Base-by-base conservation (phyloP, 1,284 basidiomycete species). In the Cutaneotrichosporon mucoides region DNA sequence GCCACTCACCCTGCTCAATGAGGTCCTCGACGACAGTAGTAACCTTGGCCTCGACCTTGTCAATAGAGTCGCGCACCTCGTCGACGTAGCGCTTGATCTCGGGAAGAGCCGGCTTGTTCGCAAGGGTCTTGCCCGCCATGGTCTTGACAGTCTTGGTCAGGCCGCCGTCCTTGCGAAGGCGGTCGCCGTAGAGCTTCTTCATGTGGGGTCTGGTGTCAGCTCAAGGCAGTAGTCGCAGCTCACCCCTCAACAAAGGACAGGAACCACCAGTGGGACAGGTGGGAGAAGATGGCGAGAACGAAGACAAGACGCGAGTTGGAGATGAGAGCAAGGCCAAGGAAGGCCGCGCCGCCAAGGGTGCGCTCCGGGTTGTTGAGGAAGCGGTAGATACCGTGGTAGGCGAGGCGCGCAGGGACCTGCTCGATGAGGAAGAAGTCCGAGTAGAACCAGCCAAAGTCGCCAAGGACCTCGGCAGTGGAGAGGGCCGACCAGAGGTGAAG, bases 391-490 rank as follows among this genome's bases (percentile, higher is more conserved):
- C 95, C 95, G 53, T 92, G 95, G 76, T 98, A 98, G 63, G 94
- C 91, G 7, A 98, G 81, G 66, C 92, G 86, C 1, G 89, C 81
- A 2, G 95, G 92, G 75, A 92, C 95, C 61, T 82, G 79, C 67
- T 92, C 90, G 67, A 92, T 87, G 74, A 97, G 88, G 83, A 98
- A 99, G 79, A 99, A 99, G 78, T 99, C 95, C 24, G 92, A 92
- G 69, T 94, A 97, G 79, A 95, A 92, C 93, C 93, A 97, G 15
- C 93, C 89, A 72, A 96, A 96, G 48, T 90, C 85, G 6, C 95
- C 95, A 0, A 99, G 84, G 13, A 94, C 95, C 71, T 96, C 88
- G 76, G 87, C 97, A 1, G 88, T 91, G 62, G 93, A 92, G 66
- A 85, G 83, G 1, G 91, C 88, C 0, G 92, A 88, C 95, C 95